Conservation (phyloP, 495 filamentous ascomycete genomes). For the Penicillium atrosanguineum region DNA sequence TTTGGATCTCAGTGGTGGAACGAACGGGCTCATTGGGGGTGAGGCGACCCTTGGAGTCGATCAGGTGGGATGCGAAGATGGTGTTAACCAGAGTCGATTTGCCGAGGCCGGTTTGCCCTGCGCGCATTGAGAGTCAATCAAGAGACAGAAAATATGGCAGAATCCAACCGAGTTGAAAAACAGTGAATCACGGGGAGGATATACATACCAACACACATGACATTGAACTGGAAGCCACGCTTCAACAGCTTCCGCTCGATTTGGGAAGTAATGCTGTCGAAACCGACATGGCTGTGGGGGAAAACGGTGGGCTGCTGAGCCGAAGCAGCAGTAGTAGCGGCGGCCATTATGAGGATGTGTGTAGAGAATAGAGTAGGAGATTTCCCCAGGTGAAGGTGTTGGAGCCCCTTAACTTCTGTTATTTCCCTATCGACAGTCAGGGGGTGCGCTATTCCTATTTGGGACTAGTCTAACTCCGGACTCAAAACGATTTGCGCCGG, state of each 20-base stretch:
- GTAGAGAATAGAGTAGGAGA: slow-evolving; percentile 19
- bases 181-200: not conserved
- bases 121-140: slow-evolving; percentile 14
- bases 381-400: slow-evolving; percentile 21
- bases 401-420: slow-evolving; percentile 41
- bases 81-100: slow-evolving; percentile 99
- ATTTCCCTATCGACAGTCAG: slow-evolving; percentile 36
- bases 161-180: not conserved
- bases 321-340: slow-evolving; percentile 48
- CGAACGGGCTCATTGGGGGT: slow-evolving; percentile 89
- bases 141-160: not conserved
- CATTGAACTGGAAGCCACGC: slow-evolving; percentile 99
- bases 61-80: slow-evolving; percentile 99
- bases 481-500: slow-evolving; percentile 15
- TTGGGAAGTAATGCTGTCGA: slow-evolving; percentile 97
- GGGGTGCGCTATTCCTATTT: slow-evolving; percentile 38
- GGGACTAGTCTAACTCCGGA: slow-evolving; percentile 33
- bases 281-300: slow-evolving; percentile 96
- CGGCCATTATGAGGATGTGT: slow-evolving; percentile 45
- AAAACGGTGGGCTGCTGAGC: slow-evolving; percentile 62
- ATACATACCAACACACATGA: slow-evolving; percentile 96
- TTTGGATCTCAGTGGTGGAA: slow-evolving; percentile 95
- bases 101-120: slow-evolving; percentile 96
- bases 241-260: slow-evolving; percentile 99
- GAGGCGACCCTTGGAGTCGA: slow-evolving; percentile 96